phyloP scores from a whole-genome alignment of 441 rosid genomes.

The Croton setiger region DNA sequence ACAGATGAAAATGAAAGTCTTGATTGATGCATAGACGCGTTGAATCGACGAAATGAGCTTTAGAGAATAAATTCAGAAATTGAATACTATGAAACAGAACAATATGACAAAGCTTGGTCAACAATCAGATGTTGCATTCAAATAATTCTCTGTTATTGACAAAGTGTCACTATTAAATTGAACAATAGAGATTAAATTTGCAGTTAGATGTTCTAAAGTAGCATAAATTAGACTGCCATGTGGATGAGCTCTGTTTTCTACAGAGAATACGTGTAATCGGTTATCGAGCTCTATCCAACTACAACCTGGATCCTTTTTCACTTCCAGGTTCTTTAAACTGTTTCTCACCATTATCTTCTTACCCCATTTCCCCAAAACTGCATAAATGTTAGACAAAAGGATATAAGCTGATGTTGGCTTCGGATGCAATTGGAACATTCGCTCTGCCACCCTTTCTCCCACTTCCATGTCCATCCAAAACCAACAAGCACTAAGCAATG shows the following conservation, averaged over 20 bases:
- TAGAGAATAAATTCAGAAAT: not conserved
- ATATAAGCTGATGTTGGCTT: slow-evolving; percentile 39
- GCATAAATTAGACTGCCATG: slow-evolving; percentile 32
- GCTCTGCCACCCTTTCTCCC: slow-evolving; percentile 47
- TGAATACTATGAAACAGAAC: not conserved
- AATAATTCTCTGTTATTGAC: slow-evolving; percentile 1
- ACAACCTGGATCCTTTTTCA: slow-evolving; percentile 50
- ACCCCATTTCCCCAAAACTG: slow-evolving; percentile 45
- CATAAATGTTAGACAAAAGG: slow-evolving; percentile 48
- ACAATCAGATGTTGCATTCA: slow-evolving; percentile 10
- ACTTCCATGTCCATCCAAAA: slow-evolving; percentile 46
- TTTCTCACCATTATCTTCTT: slow-evolving; percentile 48
- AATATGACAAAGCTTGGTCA: not conserved
- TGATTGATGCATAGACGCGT: not conserved
- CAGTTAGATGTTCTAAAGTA: slow-evolving; percentile 37
- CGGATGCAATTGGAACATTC: slow-evolving; percentile 33
- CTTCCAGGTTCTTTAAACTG: slow-evolving; percentile 33
- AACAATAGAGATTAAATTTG: slow-evolving; percentile 30
- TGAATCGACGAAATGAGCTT: not conserved
- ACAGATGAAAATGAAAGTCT: not conserved
- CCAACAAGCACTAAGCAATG: slow-evolving; percentile 56
- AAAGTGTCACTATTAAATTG: slow-evolving; percentile 15
- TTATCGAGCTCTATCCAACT: slow-evolving; percentile 51
- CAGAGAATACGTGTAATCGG: slow-evolving; percentile 40
- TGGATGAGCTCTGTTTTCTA: slow-evolving; percentile 37